Evolutionary conservation across 1,284 basidiomycete genomes (phyloP), one percentile per base, ranked within the genome.

Genomic region (Kalmanozyma brasiliensis): DNA sequence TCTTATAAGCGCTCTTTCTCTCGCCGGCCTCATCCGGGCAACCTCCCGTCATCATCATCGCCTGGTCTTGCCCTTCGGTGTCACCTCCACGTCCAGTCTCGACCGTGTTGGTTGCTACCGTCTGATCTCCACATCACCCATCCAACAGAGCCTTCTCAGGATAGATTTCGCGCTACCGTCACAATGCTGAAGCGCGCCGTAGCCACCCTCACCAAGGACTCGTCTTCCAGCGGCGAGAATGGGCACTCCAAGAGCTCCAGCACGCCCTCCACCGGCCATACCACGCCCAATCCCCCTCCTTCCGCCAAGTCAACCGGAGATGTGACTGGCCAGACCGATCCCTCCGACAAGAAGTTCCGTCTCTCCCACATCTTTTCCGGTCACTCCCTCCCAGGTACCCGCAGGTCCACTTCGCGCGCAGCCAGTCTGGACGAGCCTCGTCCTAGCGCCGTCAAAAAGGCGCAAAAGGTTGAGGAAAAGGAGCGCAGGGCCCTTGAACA

Each of bases 51-150:
- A 33, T 24, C 32, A 17, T 20, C 43, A 14, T 29, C 38, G 29
- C 35, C 46, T 5, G 3, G 20, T 17, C 13, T n/a, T 16, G 19
- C 16, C 32, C 26, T 19, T 2, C 36, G 51, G 47, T 51, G 20
- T 49, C 51, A 59, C 62, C 52, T 70, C 61, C 52, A 55, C 56
- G 61, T 70, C 67, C 57, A 61, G 67, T 70, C 61, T 70, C 67
- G 67, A 70, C 67, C 56, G 60, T 65, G 62, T 65, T 55, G 62
- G 56, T 52, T 59, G 47, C 47, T 59, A 45, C 40, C 53, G 58
- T 26, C 24, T n/a, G 17, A 24, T 16, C n/a, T n/a, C n/a, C n/a
- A 46, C 37, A 30, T 29, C 20, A 23, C 26, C 37, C 40, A 29
- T 11, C n/a, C 33, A 30, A 33, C n/a, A n/a, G n/a, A n/a, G n/a